These are phyloP conservation scores for Solanum habrochaites DNA, from an alignment of 257 asterid genomes.

Conservation along the genomic window DNA sequence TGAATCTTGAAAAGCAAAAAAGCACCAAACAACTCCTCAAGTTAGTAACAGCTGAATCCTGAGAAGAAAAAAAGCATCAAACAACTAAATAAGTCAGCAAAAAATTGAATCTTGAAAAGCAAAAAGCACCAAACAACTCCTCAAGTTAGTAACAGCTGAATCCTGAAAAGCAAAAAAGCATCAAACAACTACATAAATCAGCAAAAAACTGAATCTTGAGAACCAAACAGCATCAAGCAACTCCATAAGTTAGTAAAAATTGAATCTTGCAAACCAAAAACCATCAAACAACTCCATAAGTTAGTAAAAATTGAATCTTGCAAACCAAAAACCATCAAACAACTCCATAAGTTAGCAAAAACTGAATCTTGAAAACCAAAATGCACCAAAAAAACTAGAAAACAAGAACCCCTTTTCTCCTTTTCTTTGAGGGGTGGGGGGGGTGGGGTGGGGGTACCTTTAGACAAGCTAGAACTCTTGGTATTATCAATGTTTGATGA, in stretches of 20 bases:
- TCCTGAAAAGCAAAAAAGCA: background rate
- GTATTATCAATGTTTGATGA: slow-evolving; percentile 34
- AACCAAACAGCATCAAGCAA: background rate
- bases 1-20: background rate
- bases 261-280: background rate
- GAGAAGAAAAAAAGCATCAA: background rate
- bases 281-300: background rate
- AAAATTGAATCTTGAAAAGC: background rate
- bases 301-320: background rate
- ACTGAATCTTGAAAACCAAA: background rate
- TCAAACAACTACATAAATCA: no score
- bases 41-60: background rate
- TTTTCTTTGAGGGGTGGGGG: background rate
- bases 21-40: background rate
- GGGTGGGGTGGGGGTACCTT: slow-evolving; percentile 24
- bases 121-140: background rate
- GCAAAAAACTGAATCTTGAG: background rate
- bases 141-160: no score
- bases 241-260: background rate
- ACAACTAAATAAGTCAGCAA: background rate
- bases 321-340: no score
- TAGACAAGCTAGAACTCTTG: slow-evolving; percentile 25
- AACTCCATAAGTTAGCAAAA: background rate
- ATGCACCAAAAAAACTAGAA: background rate
- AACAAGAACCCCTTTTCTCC: background rate